A percentile compares a stretch with the other conserved stretches of the same genome.
Conservation (phyloP, 441 rosid genomes). For the Euphorbia schlechtendalii region DNA sequence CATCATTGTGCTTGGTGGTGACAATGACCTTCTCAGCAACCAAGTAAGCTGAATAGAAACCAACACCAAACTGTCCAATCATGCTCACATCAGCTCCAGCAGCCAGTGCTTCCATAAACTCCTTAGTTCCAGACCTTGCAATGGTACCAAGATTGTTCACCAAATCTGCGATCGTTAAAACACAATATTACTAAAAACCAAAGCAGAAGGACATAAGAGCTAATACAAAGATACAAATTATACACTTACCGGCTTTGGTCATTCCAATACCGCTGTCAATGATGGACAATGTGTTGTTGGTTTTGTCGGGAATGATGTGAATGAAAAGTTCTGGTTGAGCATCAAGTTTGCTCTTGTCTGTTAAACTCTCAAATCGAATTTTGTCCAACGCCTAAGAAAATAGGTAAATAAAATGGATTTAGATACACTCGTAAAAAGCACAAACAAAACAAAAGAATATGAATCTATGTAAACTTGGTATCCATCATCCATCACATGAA, state of each 20-base stretch:
- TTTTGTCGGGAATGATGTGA: slow-evolving; percentile 60
- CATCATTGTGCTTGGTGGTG: slow-evolving; percentile 68
- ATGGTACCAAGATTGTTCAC: slow-evolving; percentile 86
- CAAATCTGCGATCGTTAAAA: slow-evolving; percentile 33
- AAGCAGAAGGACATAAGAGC: background rate
- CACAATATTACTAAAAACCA: background rate
- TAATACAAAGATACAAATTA: background rate
- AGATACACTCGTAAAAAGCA: too few relatives aligned
- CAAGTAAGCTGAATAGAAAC: slow-evolving; percentile 78
- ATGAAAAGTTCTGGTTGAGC: slow-evolving; percentile 79
- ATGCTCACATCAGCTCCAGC: slow-evolving; percentile 89
- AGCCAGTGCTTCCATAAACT: slow-evolving; percentile 80
- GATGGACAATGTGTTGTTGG: slow-evolving; percentile 52
- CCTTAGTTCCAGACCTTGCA: slow-evolving; percentile 91
- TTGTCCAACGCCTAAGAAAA: slow-evolving; percentile 59
- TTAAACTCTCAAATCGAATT: slow-evolving; percentile 71
- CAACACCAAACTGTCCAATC: slow-evolving; percentile 94
- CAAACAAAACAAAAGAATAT: background rate
- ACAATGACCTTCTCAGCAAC: slow-evolving; percentile 72
- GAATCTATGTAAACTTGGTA: too few relatives aligned
- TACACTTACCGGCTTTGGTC: slow-evolving; percentile 65
- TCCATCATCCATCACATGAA: too few relatives aligned
- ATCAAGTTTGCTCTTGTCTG: slow-evolving; percentile 82
- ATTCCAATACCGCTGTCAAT: slow-evolving; percentile 75
- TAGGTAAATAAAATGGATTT: too few relatives aligned